A percentile compares a stretch with the other conserved stretches of the same genome.
Conservation (phyloP, 108 stramenopile species). For the Nitzschia palea region DNA sequence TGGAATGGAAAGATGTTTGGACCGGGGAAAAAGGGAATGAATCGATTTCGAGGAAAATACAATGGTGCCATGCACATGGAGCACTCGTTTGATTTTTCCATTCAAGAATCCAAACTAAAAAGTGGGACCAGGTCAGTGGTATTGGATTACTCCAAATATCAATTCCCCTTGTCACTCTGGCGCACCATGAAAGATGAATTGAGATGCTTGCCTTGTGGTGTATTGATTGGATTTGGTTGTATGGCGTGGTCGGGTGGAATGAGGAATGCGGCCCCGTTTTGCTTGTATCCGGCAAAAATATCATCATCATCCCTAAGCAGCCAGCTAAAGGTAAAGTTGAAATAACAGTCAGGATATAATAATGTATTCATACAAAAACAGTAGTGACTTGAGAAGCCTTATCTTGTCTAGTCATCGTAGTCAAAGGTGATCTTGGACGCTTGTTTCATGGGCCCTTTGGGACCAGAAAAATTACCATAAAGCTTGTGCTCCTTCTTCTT, state of each 20-base stretch:
- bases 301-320: too few relatives aligned
- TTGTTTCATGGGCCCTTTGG: constrained; percentile 70
- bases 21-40: constrained; percentile 12
- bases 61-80: background rate
- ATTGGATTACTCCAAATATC: constrained; percentile 15
- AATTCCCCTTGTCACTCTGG: constrained; percentile 18
- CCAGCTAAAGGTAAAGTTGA: too few relatives aligned
- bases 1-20: constrained; percentile 30
- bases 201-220: constrained; percentile 4
- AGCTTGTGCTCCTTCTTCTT: constrained; percentile 99
- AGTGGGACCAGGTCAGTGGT: background rate
- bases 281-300: constrained; percentile 3
- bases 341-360: too few relatives aligned
- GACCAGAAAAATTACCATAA: constrained; percentile 96
- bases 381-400: too few relatives aligned
- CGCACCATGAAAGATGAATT: constrained; percentile 32
- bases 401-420: constrained; percentile 1
- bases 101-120: constrained; percentile 6
- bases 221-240: constrained; percentile 25
- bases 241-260: constrained; percentile 34
- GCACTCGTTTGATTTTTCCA: constrained; percentile 13
- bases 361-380: too few relatives aligned
- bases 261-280: constrained; percentile 17
- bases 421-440: constrained; percentile 53
- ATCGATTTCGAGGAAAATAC: constrained; percentile 13